Percentiles rank a stretch among this genome's conserved stretches.
Conservation (phyloP, 495 filamentous ascomycete species). For the Xylona heveae region DNA sequence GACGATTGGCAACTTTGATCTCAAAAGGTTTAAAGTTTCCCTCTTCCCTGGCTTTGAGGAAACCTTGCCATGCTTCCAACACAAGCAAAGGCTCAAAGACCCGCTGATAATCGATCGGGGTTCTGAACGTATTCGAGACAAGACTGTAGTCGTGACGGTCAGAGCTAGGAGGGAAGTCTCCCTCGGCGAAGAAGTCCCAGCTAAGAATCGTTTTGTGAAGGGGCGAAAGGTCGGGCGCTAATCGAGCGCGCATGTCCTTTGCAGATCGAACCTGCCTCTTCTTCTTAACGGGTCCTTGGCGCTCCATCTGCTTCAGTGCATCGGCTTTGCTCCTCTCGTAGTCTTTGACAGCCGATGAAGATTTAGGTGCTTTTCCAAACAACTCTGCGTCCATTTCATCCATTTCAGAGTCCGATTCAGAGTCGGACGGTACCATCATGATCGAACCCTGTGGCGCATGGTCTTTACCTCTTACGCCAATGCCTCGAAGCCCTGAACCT, state of each 20-base stretch:
- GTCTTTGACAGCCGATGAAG: slow-evolving; percentile 23
- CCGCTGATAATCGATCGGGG: slow-evolving; percentile 57
- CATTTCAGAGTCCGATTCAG: slow-evolving; percentile 54
- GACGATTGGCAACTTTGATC: slow-evolving; percentile 63
- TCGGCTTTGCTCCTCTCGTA: slow-evolving; percentile 32
- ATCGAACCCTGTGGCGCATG: slow-evolving; percentile 47
- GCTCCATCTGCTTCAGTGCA: slow-evolving; percentile 23
- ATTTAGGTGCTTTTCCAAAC: slow-evolving; percentile 26
- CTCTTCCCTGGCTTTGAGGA: slow-evolving; percentile 78
- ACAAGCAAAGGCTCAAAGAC: slow-evolving; percentile 83
- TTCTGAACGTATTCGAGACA: slow-evolving; percentile 55
- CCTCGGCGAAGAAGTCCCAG: slow-evolving; percentile 83
- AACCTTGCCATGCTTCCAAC: slow-evolving; percentile 88
- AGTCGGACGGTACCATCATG: slow-evolving; percentile 63
- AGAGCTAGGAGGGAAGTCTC: slow-evolving; percentile 57
- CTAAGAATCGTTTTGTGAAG: slow-evolving; percentile 70
- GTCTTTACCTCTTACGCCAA: slow-evolving; percentile 66
- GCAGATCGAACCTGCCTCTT: slow-evolving; percentile 49
- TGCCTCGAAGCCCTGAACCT: slow-evolving; percentile 54
- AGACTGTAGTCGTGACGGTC: slow-evolving; percentile 44
- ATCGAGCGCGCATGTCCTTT: slow-evolving; percentile 81
- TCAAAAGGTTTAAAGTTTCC: slow-evolving; percentile 54
- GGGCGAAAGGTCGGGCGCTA: slow-evolving; percentile 70
- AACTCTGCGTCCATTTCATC: slow-evolving; percentile 38
- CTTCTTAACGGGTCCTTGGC: slow-evolving; percentile 59